These are phyloP conservation scores for Chrysosporium keratinophilum DNA, from an alignment of 2,329 filamentous ascomycete species.

Conservation along the genomic window DNA sequence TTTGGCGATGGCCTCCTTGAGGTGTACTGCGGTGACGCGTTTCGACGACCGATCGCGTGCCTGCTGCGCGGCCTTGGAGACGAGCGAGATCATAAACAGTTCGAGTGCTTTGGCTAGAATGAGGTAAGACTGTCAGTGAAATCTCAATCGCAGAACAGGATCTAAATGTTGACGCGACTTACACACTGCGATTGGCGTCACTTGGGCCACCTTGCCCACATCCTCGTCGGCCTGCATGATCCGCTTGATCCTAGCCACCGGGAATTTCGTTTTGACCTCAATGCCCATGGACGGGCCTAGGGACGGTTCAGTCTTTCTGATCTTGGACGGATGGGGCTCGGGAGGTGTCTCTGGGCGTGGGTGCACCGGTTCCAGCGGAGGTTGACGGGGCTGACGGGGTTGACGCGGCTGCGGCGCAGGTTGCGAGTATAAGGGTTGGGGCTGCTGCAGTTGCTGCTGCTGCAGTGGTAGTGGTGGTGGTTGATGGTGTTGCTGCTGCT, in stretches of 20 bases:
- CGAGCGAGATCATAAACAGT: slow-evolving; percentile 93
- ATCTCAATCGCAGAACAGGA: too few relatives aligned
- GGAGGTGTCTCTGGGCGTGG: slow-evolving; percentile 16
- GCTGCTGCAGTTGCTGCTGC: slow-evolving; percentile 1
- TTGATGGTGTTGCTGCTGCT: slow-evolving; percentile 17
- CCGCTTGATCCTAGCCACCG: slow-evolving; percentile 91
- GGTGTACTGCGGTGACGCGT: slow-evolving; percentile 76
- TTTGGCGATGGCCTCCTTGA: slow-evolving; percentile 79
- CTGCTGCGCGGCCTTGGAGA: slow-evolving; percentile 75
- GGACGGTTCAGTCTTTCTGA: background rate
- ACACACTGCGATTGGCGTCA: slow-evolving; percentile 87
- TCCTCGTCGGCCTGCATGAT: slow-evolving; percentile 99
- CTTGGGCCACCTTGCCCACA: slow-evolving; percentile 94
- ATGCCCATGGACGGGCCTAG: slow-evolving; percentile 44
- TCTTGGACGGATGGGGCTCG: slow-evolving; percentile 21
- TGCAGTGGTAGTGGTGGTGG: slow-evolving; percentile 7
- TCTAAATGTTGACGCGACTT: too few relatives aligned
- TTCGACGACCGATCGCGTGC: slow-evolving; percentile 76
- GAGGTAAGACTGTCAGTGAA: background rate
- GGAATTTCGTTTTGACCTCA: slow-evolving; percentile 87
- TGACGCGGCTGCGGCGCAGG: slow-evolving; percentile 7
- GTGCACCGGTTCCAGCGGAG: background rate
- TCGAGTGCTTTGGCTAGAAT: slow-evolving; percentile 77
- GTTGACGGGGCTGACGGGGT: background rate
- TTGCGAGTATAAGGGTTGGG: slow-evolving; percentile 7